Evolutionary conservation across 345 rosid species (phyloP).

Genomic region (Hibiscus mutabilis): DNA sequence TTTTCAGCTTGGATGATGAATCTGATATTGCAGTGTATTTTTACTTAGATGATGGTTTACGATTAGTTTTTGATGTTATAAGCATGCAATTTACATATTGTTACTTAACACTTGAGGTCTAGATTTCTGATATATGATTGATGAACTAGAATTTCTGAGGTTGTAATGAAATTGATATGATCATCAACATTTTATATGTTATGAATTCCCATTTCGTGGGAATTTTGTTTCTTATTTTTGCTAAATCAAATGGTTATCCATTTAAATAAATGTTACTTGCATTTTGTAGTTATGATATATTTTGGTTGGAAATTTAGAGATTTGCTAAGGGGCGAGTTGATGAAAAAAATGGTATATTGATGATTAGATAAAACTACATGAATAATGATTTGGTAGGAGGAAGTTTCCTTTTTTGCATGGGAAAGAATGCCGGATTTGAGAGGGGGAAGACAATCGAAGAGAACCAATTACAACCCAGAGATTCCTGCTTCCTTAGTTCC

Average conservation of each 20-base stretch:
- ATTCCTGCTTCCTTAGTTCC: slow-evolving; percentile 31
- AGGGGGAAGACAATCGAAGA: slow-evolving; percentile 35
- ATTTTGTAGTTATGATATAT: background rate
- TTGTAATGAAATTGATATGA: background rate
- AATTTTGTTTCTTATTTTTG: background rate
- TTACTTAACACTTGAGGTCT: background rate
- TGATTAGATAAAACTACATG: slow-evolving; percentile 2
- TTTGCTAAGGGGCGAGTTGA: background rate
- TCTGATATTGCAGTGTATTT: slow-evolving; percentile 1
- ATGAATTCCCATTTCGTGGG: background rate
- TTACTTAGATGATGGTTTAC: background rate
- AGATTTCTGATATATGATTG: background rate
- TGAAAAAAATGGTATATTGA: background rate
- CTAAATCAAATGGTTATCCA: background rate
- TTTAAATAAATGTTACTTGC: background rate
- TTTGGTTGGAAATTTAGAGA: background rate
- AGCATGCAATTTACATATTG: background rate
- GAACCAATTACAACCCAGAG: slow-evolving; percentile 32
- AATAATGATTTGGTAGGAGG: slow-evolving; percentile 9
- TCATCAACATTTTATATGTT: background rate
- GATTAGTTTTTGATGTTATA: slow-evolving; percentile 7
- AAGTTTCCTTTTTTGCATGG: slow-evolving; percentile 24
- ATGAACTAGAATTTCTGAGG: slow-evolving; percentile 1
- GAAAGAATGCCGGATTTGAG: slow-evolving; percentile 40
- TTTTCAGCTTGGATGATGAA: slow-evolving; percentile 1